Conservation (phyloP, 306 rosid genomes). For the Vachellia pachyceras region DNA sequence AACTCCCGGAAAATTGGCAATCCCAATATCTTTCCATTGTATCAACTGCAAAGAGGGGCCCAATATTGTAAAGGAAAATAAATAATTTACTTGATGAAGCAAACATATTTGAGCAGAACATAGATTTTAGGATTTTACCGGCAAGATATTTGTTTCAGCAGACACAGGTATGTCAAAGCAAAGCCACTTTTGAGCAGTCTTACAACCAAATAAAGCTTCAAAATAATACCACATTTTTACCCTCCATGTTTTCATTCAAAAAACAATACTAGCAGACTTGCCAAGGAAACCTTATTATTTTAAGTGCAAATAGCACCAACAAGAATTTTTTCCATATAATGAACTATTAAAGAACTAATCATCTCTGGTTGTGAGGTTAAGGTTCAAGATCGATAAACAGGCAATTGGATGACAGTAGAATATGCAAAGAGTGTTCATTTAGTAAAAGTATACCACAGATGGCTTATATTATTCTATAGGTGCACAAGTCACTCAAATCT, state of each 20-base stretch:
- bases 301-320: neutral
- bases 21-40: slow-evolving; percentile 72
- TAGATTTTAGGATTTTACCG: neutral
- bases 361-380: neutral
- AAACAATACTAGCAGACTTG: neutral
- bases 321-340: neutral
- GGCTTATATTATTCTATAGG: neutral
- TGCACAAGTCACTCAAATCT: neutral
- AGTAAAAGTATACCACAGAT: neutral
- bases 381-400: neutral
- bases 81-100: slow-evolving; percentile 22
- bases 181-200: neutral
- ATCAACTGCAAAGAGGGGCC: slow-evolving; percentile 56
- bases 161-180: neutral
- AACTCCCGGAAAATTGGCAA: slow-evolving; percentile 81
- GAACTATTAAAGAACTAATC: no score
- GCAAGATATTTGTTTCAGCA: neutral
- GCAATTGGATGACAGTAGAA: neutral
- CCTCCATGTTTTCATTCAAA: neutral
- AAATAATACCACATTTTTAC: neutral
- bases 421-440: neutral
- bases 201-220: slow-evolving; percentile 6
- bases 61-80: slow-evolving; percentile 6
- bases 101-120: slow-evolving; percentile 22
- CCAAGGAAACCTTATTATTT: neutral